These are phyloP conservation scores for Aspergillus olivimuriae DNA, from an alignment of 495 filamentous ascomycete species.

Conservation along the genomic window DNA sequence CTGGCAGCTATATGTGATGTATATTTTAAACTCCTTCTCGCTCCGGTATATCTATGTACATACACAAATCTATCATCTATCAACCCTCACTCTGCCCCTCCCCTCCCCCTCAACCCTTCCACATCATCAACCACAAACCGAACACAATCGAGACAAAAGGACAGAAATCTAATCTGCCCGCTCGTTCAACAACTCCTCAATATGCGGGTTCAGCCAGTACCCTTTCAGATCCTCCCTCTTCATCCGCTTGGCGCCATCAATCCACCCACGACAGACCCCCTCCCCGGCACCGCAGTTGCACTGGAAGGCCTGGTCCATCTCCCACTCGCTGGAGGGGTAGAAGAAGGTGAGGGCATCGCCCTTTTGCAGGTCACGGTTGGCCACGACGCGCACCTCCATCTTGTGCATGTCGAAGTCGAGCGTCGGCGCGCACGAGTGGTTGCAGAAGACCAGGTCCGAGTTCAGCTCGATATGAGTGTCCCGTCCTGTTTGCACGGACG, in stretches of 20 bases:
- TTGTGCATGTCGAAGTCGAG: conserved; percentile 64
- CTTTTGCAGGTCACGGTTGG: conserved; percentile 43
- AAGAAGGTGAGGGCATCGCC: conserved; percentile 72
- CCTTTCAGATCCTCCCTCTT: conserved; percentile 17
- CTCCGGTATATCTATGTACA: no score
- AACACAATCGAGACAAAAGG: no score
- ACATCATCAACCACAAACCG: no score
- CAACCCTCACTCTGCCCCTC: no score
- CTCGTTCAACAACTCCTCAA: conserved; percentile 24
- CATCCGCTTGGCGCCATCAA: conserved; percentile 31
- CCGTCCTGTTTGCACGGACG: conserved; percentile 58
- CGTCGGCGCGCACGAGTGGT: conserved; percentile 65
- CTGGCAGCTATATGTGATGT: no score
- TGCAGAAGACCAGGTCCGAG: conserved; percentile 67
- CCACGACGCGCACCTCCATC: conserved; percentile 54
- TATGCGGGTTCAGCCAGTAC: conserved; percentile 37
- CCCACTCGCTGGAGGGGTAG: conserved; percentile 72
- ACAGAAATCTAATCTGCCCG: conserved; percentile 1
- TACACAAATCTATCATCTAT: no score
- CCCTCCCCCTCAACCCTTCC: no score
- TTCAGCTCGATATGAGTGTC: conserved; percentile 66
- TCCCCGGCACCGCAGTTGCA: conserved; percentile 50
- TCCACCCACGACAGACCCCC: conserved; percentile 28
- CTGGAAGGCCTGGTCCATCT: conserved; percentile 67
- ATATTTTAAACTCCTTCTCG: no score